A percentile compares a stretch with the other conserved stretches of the same genome.
Evolutionary conservation across 108 stramenopile genomes (phyloP).

Genomic region (Nitzschia sp.): DNA sequence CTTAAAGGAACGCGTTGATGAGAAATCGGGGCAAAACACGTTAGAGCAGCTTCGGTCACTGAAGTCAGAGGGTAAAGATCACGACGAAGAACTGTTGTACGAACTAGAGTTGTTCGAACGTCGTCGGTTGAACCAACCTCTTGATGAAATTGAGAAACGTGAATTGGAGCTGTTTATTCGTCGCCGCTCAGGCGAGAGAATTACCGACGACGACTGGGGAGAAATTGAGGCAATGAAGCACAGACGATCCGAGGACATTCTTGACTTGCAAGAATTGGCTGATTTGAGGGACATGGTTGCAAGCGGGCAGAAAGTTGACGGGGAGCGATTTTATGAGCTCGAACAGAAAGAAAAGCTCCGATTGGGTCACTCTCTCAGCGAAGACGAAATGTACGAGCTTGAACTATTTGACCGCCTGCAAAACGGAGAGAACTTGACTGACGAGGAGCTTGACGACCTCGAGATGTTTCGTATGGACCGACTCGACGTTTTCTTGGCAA

Average conservation of each 20-base stretch:
- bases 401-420: conserved; percentile 17
- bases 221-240: conserved; percentile 9
- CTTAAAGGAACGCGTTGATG: background rate
- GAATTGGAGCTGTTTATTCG: conserved; percentile 9
- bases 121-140: background rate
- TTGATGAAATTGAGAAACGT: background rate
- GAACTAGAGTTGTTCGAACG: conserved; percentile 18
- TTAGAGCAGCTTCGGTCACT: conserved; percentile 1
- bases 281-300: background rate
- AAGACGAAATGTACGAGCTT: conserved; percentile 17
- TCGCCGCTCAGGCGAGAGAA: conserved; percentile 1
- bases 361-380: background rate
- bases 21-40: background rate
- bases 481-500: background rate
- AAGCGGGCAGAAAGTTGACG: conserved; percentile 8
- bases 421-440: conserved; percentile 14
- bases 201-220: conserved; percentile 20
- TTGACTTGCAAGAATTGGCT: conserved; percentile 4
- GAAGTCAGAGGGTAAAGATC: background rate
- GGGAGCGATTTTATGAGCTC: conserved; percentile 24
- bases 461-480: conserved; percentile 17
- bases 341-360: background rate
- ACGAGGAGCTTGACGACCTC: conserved; percentile 27
- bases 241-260: background rate
- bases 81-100: conserved; percentile 17